Evolutionary conservation across 208 protist species (phyloP), one percentile per base, ranked within the genome.

Genomic region (Leishmania guyanensis): DNA sequence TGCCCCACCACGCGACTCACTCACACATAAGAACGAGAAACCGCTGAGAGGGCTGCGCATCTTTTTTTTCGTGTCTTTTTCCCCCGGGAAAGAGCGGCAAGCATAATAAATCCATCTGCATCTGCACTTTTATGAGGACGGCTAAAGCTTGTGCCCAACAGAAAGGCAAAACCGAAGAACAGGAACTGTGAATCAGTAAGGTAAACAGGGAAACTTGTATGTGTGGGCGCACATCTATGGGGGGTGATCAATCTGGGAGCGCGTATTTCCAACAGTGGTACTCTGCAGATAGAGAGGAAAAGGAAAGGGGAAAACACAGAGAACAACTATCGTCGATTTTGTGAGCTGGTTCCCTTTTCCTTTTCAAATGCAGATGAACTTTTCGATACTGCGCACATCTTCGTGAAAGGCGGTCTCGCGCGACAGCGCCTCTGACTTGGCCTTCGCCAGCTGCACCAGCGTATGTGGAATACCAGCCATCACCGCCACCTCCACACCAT

Each of bases 401-500:
- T 94, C 89, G 73, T 95, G 86, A 53, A 90, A 83, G 16, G 90
- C 87, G 14, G 88, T 94, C 39, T 82, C 73, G n/a, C 79, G 87
- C 14, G 89, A 83, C 71, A 97, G 86, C 69, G 94, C 86, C 43
- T 83, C 81, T 29, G 94, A 95, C 84, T 94, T 93, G 1, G 73
- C 54, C 36, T 84, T 87, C 46, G 94, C 94, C 48, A 90, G 78
- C 22, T 92, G 84, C 26, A 95, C 88, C 72, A 96, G 53, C 4
- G 82, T 56, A 8, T 86, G 81, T 10, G 85, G 83, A 77, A 99
- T 92, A 58, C 95, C 95, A 39, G 97, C 96, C 83, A 97, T 91
- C 29, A 91, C 70, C 1, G 97, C 97, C 39, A 99, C 96, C 73
- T 98, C 95, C 22, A 99, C 90, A 65, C 97, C 97, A 82, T 97